Percentiles rank a stretch among this genome's conserved stretches.
These are phyloP conservation scores for Malassezia japonica DNA, from an alignment of 1,284 basidiomycete genomes.

Conservation along the genomic window DNA sequence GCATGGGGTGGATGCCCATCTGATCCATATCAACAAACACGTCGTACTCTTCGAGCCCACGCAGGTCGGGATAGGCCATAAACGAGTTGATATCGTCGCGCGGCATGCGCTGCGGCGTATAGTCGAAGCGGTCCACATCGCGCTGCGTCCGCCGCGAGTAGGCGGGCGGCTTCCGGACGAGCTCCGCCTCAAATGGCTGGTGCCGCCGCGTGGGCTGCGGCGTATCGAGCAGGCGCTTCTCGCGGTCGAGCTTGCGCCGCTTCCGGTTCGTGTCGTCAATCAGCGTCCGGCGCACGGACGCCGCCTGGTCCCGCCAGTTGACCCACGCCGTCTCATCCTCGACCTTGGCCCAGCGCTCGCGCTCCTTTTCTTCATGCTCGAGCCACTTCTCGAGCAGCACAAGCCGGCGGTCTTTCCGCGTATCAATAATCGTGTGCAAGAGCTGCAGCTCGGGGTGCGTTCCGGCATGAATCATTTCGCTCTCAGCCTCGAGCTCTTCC, in stretches of 20 bases:
- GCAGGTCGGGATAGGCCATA: conserved; percentile 42
- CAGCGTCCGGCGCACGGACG: conserved; percentile 62
- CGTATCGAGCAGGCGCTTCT: conserved; percentile 64
- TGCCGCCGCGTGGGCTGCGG: conserved; percentile 54
- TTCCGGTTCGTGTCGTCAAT: conserved; percentile 73
- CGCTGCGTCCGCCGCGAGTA: conserved; percentile 12
- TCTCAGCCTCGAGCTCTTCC: conserved; percentile 54
- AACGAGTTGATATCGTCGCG: conserved; percentile 11
- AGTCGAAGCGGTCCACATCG: conserved; percentile 20
- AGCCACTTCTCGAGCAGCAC: conserved; percentile 45
- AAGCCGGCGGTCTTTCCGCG: conserved; percentile 44
- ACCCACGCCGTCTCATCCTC: conserved; percentile 59
- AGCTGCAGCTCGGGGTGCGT: conserved; percentile 73
- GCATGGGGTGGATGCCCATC: conserved; percentile 27
- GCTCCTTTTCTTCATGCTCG: conserved; percentile 61
- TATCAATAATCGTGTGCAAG: conserved; percentile 54
- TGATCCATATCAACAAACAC: conserved; percentile 42
- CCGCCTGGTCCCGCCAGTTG: conserved; percentile 57
- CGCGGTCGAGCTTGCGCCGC: conserved; percentile 66
- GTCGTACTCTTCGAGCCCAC: conserved; percentile 36
- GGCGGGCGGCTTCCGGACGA: conserved; percentile 31
- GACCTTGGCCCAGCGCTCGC: conserved; percentile 61
- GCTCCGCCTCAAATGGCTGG: conserved; percentile 45
- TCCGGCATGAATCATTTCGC: conserved; percentile 55
- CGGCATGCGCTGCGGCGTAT: not conserved